Evolutionary conservation across 176 grass and related monocot genomes (phyloP).

Genomic region (Leersia perrieri): DNA sequence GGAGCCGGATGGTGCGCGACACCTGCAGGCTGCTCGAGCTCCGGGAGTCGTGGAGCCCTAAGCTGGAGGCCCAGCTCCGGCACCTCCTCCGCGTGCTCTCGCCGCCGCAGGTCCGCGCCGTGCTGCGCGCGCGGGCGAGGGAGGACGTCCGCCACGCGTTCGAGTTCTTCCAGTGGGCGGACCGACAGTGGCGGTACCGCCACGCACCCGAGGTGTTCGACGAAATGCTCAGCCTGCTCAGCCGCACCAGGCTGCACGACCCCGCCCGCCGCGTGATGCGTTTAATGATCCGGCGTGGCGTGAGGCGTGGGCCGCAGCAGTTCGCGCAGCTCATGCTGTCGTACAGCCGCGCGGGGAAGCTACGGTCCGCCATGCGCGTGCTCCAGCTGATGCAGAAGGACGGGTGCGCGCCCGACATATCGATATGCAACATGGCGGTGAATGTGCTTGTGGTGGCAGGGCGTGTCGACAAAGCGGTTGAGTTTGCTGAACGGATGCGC

Average conservation of each 20-base stretch:
- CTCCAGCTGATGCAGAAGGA: conserved; percentile 94
- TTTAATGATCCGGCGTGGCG: conserved; percentile 69
- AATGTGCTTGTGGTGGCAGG: conserved; percentile 71
- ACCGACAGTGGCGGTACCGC: conserved; percentile 84
- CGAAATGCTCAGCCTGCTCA: conserved; percentile 75
- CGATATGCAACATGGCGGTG: conserved; percentile 66
- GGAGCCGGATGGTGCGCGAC: conserved; percentile 62
- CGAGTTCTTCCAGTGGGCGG: conserved; percentile 79
- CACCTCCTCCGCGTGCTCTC: conserved; percentile 62
- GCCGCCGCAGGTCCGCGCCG: conserved; percentile 57
- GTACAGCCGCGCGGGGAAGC: conserved; percentile 77
- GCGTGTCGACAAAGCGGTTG: conserved; percentile 59
- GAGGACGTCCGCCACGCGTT: conserved; percentile 59
- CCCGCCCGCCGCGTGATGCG: conserved; percentile 68
- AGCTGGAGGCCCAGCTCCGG: conserved; percentile 69
- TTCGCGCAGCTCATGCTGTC: conserved; percentile 82
- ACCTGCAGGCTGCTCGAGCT: conserved; percentile 64
- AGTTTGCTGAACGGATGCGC: conserved; percentile 65
- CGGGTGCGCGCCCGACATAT: conserved; percentile 58
- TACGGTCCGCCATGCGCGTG: conserved; percentile 85
- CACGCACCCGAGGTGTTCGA: conserved; percentile 80
- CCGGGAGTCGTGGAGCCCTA: conserved; percentile 62
- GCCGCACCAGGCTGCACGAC: conserved; percentile 76
- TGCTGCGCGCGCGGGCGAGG: conserved; percentile 60
- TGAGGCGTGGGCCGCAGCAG: conserved; percentile 38